Base-by-base conservation (phyloP, 2,329 filamentous ascomycete genomes). In the Alternaria infectoria region DNA sequence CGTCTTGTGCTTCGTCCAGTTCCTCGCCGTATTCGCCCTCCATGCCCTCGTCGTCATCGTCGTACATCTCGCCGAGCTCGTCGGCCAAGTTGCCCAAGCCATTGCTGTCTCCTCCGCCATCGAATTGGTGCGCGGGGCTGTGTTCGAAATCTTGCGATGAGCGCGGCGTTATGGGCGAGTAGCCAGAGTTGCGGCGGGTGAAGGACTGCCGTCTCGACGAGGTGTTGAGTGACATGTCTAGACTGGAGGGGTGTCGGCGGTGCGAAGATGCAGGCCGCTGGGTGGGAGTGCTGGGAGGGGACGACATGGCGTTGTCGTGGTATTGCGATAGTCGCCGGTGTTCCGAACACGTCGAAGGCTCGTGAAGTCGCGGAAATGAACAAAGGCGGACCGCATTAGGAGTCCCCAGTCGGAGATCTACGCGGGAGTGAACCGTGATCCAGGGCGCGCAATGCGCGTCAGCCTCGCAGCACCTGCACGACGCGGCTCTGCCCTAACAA, bases 41-140 rank as follows among this genome's bases (percentile, higher is more conserved):
- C 23, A 81, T 82, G 15, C 83, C 85, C 43, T 89, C 88, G 44
- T 88, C 89, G 9, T 88, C 90, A 32, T 88, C 89, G 46, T 87
- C 88, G 77, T 91, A 88, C 5, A 90, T 89, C 43, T 91, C 91
- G 2, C 90, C 92, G 51, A 96, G 83, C 79, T 96, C 92, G 79
- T 95, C 92, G 2, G 92, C 92, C 52, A 96, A 80, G 70, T 93
- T 94, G 30, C 92, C 92, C 66, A 93, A 83, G 9, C 90, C 90
- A 60, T 70, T 72, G 65, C 88, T 88, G 50, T 80, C 82, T 54
- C 75, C 78, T 15, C 72, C 76, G 10, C 76, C 78, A 56, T 78
- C 79, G 8, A 78, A 77, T 60, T 77, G 75, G 13, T 81, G 80
- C 44, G 73, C 77, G 3, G 78, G 77, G 47, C 75, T 74, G 57